Conservation (phyloP, 108 stramenopile species). For the Craspedostauros australis region DNA sequence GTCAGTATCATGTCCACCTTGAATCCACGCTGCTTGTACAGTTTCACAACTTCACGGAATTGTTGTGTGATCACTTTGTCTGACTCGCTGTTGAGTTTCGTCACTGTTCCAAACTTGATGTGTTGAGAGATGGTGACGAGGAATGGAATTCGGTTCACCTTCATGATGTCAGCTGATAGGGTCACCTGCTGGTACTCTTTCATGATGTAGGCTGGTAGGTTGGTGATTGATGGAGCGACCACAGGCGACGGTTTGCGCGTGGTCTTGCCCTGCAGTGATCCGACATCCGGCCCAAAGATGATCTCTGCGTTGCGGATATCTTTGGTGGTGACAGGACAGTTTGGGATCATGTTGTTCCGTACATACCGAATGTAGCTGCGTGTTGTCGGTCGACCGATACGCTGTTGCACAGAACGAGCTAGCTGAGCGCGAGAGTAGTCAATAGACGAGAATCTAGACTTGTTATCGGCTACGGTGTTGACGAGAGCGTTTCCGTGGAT, state of each 20-base stretch:
- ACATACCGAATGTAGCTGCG: too few relatives aligned
- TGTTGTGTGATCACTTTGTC: not conserved
- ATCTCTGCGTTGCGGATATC: constrained; percentile 20
- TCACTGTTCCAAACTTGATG: constrained; percentile 25
- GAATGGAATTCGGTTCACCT: constrained; percentile 21
- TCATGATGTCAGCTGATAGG: not conserved
- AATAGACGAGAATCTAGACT: too few relatives aligned
- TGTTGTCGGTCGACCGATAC: too few relatives aligned
- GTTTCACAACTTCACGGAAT: not conserved
- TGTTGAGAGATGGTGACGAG: constrained; percentile 22
- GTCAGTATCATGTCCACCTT: not conserved
- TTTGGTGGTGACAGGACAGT: constrained; percentile 25
- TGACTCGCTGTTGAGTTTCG: not conserved
- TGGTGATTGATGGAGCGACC: not conserved
- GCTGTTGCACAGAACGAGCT: too few relatives aligned
- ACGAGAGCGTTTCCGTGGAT: too few relatives aligned
- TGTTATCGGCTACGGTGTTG: too few relatives aligned
- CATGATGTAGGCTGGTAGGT: constrained; percentile 13
- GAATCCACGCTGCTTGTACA: constrained; percentile 28
- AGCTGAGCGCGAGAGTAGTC: too few relatives aligned
- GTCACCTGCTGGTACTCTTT: not conserved
- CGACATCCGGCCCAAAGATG: constrained; percentile 25
- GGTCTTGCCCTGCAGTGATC: constrained; percentile 33
- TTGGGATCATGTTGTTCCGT: constrained; percentile 3
- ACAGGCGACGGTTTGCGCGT: constrained; percentile 6